Conservation (phyloP, 225 moss, liverwort and hornwort species). For the Takakia lepidozioides region DNA sequence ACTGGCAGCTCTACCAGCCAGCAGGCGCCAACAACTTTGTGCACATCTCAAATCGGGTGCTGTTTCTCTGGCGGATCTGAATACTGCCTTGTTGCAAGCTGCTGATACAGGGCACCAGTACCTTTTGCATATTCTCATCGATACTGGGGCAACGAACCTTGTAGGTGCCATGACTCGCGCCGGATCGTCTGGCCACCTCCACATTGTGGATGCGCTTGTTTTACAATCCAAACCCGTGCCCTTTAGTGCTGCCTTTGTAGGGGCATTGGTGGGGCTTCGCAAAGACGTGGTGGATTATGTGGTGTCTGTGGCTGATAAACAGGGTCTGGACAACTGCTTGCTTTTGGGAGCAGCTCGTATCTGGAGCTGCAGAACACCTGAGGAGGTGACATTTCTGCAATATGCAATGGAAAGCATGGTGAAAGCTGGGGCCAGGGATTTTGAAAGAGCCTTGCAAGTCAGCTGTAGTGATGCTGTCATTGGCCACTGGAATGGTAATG, state of each 20-base stretch:
- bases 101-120: too few species aligned
- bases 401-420: slow-evolving; percentile 34
- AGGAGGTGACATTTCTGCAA: slow-evolving; percentile 38
- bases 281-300: slow-evolving; percentile 44
- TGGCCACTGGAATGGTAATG: slow-evolving; percentile 53
- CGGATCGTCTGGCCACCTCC: slow-evolving; percentile 44
- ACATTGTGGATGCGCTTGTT: slow-evolving; percentile 43
- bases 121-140: too few species aligned
- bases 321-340: slow-evolving; percentile 46
- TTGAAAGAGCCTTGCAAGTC: slow-evolving; percentile 51
- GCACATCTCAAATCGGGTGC: too few species aligned
- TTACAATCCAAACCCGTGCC: slow-evolving; percentile 29
- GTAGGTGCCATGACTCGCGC: slow-evolving; percentile 16
- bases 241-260: slow-evolving; percentile 53
- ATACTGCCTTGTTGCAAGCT: too few species aligned
- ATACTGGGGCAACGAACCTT: neutral
- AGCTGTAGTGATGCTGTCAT: slow-evolving; percentile 47
- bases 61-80: too few species aligned
- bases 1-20: too few species aligned
- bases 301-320: slow-evolving; percentile 37
- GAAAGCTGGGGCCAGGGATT: slow-evolving; percentile 48
- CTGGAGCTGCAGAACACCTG: slow-evolving; percentile 50
- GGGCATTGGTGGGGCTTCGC: slow-evolving; percentile 42
- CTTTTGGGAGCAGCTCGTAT: slow-evolving; percentile 52
- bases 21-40: too few species aligned